Evolutionary conservation across 805 yeast genomes (phyloP), one percentile per base, ranked within the genome.

Genomic region (Candida maesae): DNA sequence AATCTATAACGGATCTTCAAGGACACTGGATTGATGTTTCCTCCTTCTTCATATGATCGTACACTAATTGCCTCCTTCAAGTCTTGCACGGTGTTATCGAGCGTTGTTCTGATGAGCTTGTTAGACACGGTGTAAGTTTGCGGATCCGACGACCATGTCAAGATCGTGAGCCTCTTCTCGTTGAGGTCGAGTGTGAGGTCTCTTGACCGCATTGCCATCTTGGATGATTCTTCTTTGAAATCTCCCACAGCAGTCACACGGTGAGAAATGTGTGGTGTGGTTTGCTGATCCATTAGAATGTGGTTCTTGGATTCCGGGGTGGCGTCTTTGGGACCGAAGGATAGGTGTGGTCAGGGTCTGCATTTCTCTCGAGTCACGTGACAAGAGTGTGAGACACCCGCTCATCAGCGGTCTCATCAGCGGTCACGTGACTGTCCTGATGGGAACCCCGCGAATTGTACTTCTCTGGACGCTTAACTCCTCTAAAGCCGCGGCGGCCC

Each of bases 11-110:
- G 45, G 3, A 50, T 18, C 17, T 37, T 45, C 15, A 57, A 15
- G 2, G 47, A 33, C 12, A 42, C 16, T 12, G 60, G 54, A 19
- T 46, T 52, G 27, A 56, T 36, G 1, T 26, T 25, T 1, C 53
- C 53, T 3, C 46, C 49, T 3, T 21, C 36, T 2, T 36, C 34
- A 8, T 27, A 23, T 4, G 59, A 54, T 14, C 59, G 37, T 10
- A 42, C 36, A 9, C 51, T 32, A 5, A 57, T 40, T 5, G 49
- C 41, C 32, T 57, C 59, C 18, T 53, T 49, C 10, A 57, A 14
- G 32, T 57, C 61, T 30, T 45, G 48, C 1, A 57, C 46, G 1
- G 59, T 55, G 35, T 56, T 57, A 11, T 52, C 53, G 17, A 56
- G 29, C 0, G 59, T 56, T 2, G 58, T 46, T 13, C 41, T 42